Evolutionary conservation across 768 basidiomycete genomes (phyloP).

Genomic region (Brasilioporus rufonigricans): DNA sequence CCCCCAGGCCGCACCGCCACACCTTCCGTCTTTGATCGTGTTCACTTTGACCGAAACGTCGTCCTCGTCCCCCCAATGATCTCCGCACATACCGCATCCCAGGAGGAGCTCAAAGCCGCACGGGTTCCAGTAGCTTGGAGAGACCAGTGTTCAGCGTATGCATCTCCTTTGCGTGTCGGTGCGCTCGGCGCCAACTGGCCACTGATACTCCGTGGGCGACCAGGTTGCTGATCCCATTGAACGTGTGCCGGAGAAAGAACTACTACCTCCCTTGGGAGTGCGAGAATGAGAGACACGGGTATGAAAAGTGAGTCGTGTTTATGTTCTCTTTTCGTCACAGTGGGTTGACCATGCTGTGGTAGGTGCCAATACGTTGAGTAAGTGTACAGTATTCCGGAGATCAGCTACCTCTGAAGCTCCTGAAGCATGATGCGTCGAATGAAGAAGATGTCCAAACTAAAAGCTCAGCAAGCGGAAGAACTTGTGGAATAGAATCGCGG

Average conservation of each 20-base stretch:
- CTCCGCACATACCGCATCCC: conserved; percentile 76
- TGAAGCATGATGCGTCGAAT: conserved; percentile 82
- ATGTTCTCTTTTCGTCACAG: background rate
- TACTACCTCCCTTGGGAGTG: conserved; percentile 91
- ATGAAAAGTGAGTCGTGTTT: too few relatives aligned
- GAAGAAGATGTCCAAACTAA: conserved; percentile 78
- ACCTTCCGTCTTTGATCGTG: background rate
- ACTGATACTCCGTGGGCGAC: background rate
- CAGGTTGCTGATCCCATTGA: conserved; percentile 84
- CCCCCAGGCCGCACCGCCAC: conserved; percentile 24
- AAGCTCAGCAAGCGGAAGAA: conserved; percentile 44
- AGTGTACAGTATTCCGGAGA: conserved; percentile 32
- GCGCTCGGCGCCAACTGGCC: background rate
- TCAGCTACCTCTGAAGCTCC: background rate
- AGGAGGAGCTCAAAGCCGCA: conserved; percentile 73
- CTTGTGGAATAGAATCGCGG: conserved; percentile 29
- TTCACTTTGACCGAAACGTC: background rate
- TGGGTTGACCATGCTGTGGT: conserved; percentile 4
- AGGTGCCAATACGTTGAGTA: conserved; percentile 97
- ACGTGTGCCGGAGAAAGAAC: conserved; percentile 77
- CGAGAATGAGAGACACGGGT: conserved; percentile 80
- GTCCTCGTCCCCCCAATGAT: conserved; percentile 47
- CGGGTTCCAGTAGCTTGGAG: conserved; percentile 80
- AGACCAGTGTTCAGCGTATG: conserved; percentile 90
- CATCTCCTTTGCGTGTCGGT: conserved; percentile 16